phyloP scores from a whole-genome alignment of 805 yeast genomes.

The Candida pseudofarinosa region DNA sequence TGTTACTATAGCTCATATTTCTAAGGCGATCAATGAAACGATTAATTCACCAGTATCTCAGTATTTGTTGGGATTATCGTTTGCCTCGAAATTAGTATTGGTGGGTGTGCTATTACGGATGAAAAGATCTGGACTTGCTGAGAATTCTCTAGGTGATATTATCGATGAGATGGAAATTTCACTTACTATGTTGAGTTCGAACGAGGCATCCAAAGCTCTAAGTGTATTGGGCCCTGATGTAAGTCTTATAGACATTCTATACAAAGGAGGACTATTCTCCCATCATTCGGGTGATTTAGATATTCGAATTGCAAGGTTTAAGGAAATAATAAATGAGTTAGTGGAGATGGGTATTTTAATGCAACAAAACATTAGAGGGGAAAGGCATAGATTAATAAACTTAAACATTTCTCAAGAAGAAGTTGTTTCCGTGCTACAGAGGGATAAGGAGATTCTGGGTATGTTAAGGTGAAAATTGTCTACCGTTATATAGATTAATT shows the following conservation, averaged over 20 bases:
- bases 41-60: slow-evolving; percentile 67
- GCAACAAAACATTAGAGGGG: slow-evolving; percentile 65
- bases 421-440: slow-evolving; percentile 52
- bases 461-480: not conserved
- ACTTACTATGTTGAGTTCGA: slow-evolving; percentile 36
- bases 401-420: slow-evolving; percentile 72
- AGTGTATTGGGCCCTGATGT: slow-evolving; percentile 12
- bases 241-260: slow-evolving; percentile 19
- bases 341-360: slow-evolving; percentile 74
- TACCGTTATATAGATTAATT: too few species aligned
- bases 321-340: slow-evolving; percentile 60
- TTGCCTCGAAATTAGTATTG: slow-evolving; percentile 69
- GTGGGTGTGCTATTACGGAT: slow-evolving; percentile 61
- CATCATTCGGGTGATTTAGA: slow-evolving; percentile 16
- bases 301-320: slow-evolving; percentile 56
- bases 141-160: slow-evolving; percentile 68
- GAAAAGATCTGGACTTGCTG: slow-evolving; percentile 67
- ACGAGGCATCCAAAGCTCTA: slow-evolving; percentile 16
- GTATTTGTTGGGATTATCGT: slow-evolving; percentile 57
- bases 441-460: slow-evolving; percentile 35
- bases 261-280: slow-evolving; percentile 18
- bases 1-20: slow-evolving; percentile 70
- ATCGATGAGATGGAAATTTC: slow-evolving; percentile 69
- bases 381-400: slow-evolving; percentile 60
- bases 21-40: slow-evolving; percentile 75